Base-by-base conservation (phyloP, 768 basidiomycete species). In the Russula brevipes region DNA sequence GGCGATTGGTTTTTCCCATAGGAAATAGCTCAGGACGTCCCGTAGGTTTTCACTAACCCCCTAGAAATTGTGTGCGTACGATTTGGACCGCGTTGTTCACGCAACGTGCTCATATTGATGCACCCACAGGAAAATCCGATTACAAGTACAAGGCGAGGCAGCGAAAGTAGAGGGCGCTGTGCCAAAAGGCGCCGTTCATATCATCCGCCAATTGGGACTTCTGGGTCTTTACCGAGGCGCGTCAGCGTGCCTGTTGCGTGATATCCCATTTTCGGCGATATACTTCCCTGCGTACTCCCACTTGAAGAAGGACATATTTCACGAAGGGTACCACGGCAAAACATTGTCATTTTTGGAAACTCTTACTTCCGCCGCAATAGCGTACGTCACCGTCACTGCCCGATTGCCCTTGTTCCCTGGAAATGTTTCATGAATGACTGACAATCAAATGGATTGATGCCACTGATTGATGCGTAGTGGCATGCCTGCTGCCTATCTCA, bases 241-340 rank as follows among this genome's bases (percentile, higher is more conserved):
- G 16, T 86, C 85, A 64, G 97, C 96, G 24, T 99, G 97, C 76
- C 76, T 98, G 69, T 82, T 94, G 39, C 90, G 94, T 54, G 96
- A 98, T 73, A 94, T 98, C 57, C 97, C 97, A 2, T 99, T 98
- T 77, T 98, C 95, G 38, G 94, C 93, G 42, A 88, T 94, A 67
- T 93, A 92, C 74, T 92, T 93, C 78, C 84, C 90, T 19, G 82
- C 92, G 53, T 95, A 97, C 74, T 85, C 85, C 51, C 94, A 95
- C 72, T 75, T 93, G 71, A 92, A 97, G 82, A 89, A 85, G 73
- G 96, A 99, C 74, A 68, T 98, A 31, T 99, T 98, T 81, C 82
- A 89, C 57, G 97, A 99, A 72, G 97, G 97, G 6, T 88, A 92
- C 75, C 91, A 97, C 68, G 94, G 94, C 62, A 98, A 98, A 76